phyloP scores from a whole-genome alignment of 1,284 basidiomycete genomes.

The Leucoagaricus sp. region DNA sequence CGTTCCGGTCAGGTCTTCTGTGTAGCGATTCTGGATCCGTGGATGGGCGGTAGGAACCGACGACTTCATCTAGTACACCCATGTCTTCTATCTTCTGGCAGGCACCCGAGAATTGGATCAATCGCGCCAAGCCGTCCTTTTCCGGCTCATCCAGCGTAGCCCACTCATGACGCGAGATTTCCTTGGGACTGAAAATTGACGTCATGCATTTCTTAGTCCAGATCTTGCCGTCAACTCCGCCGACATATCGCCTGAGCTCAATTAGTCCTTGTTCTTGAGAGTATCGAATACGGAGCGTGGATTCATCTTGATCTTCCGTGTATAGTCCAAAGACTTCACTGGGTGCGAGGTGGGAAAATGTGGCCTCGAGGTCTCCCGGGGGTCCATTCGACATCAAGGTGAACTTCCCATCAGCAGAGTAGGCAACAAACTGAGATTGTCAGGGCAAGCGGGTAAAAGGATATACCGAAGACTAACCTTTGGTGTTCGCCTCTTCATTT shows the following conservation, averaged over 20 bases:
- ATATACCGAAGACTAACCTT: conserved; percentile 35
- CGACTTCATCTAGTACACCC: no score
- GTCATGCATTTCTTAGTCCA: conserved; percentile 45
- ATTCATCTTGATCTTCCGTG: conserved; percentile 6
- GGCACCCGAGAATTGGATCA: conserved; percentile 15
- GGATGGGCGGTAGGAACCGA: no score
- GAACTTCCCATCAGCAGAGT: conserved; percentile 42
- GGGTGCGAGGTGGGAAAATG: conserved; percentile 26
- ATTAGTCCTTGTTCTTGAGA: conserved; percentile 38
- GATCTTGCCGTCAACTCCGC: conserved; percentile 34
- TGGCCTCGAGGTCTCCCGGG: conserved; percentile 48
- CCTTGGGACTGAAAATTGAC: conserved; percentile 25
- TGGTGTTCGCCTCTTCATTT: conserved; percentile 53
- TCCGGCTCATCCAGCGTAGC: conserved; percentile 36
- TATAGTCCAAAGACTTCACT: conserved; percentile 4
- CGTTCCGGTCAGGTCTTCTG: neutral
- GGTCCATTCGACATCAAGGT: conserved; percentile 59
- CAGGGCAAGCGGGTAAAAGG: neutral
- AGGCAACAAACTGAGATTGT: conserved; percentile 42
- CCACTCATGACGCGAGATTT: conserved; percentile 30
- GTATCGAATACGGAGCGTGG: conserved; percentile 43
- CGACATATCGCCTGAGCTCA: conserved; percentile 43
- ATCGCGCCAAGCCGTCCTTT: conserved; percentile 14
- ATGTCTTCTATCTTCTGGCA: conserved; percentile 10
- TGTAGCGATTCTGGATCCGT: neutral